Evolutionary conservation across 306 rosid genomes (phyloP), one percentile per base, ranked within the genome.

Genomic region (Medicago ruthenica): DNA sequence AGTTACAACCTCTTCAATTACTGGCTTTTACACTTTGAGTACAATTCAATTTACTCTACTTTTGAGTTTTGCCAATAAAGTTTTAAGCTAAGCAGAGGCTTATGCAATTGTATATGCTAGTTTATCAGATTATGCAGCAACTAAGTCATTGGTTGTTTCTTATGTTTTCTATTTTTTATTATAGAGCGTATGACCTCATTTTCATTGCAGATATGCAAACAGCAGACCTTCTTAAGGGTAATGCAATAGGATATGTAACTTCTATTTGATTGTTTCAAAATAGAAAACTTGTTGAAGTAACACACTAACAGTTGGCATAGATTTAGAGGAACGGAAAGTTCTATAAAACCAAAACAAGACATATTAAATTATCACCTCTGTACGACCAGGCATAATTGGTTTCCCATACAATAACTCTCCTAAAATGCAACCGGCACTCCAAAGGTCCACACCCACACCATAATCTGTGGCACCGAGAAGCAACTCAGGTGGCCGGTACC

Each of bases 401-500:
- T 87, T 91, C 90, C 97, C 93, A 51, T 91, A 89, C 84, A 91
- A 82, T 76, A 93, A 82, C 88, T 93, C 98, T 13, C 97, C 98
- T 65, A 93, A 84, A 84, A 93, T 93, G 90, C 98, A 93, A 75
- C 98, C 98, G 62, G 96, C 96, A 82, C 98, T 93, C 98, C 98
- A 93, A 34, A 93, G 88, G 84, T 93, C 98, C 48, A 93, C 81
- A 36, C 92, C 90, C 24, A 86, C 92, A 70, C 90, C 93, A 81
- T 94, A 94, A 31, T 94, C 93, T 58, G 94, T 94, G 59, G 96
- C 94, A 76, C 97, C 98, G 20, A 93, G 97, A 81, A 93, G 96
- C 84, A 93, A 90, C 81, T 93, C 98, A 4, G 92, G 98, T 51
- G 98, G 96, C 64, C 98, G 91, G 75, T 93, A 93, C 98, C 98